Evolutionary conservation across 768 basidiomycete species (phyloP).

Genomic region (Lyophyllum shimeji): DNA sequence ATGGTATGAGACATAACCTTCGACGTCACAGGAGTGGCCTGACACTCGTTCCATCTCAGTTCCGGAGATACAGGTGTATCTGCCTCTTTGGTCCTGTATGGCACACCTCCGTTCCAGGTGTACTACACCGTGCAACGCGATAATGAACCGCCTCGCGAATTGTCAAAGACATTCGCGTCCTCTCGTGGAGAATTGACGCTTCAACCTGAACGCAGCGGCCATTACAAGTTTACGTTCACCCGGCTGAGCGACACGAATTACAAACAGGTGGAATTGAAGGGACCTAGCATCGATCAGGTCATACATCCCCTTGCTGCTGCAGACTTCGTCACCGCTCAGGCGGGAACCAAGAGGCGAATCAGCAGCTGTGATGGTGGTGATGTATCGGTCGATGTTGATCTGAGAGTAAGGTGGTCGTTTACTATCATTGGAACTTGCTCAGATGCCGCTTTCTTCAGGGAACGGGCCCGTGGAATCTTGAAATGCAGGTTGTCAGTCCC

Average conservation of each 20-base stretch:
- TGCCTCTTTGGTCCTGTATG: conserved; percentile 82
- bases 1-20: conserved; percentile 51
- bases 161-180: conserved; percentile 57
- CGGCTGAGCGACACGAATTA: conserved; percentile 86
- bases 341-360: conserved; percentile 50
- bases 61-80: conserved; percentile 92
- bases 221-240: conserved; percentile 81
- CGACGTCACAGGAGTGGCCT: neutral
- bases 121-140: conserved; percentile 76
- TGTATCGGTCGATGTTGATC: conserved; percentile 78
- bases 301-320: conserved; percentile 88
- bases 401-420: conserved; percentile 54
- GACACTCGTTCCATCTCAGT: conserved; percentile 33
- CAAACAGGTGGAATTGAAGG: conserved; percentile 67
- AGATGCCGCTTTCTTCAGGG: conserved; percentile 49
- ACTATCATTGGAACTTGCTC: neutral
- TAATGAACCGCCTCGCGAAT: conserved; percentile 59
- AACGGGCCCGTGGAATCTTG: conserved; percentile 86
- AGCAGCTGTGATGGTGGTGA: conserved; percentile 78
- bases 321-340: conserved; percentile 54
- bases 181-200: conserved; percentile 80
- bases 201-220: conserved; percentile 86
- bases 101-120: conserved; percentile 86
- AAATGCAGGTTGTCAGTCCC: conserved; percentile 78
- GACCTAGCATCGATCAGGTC: conserved; percentile 80